Evolutionary conservation across 805 yeast genomes (phyloP), one percentile per base, ranked within the genome.

Genomic region (Citeromyces nyonsensis): DNA sequence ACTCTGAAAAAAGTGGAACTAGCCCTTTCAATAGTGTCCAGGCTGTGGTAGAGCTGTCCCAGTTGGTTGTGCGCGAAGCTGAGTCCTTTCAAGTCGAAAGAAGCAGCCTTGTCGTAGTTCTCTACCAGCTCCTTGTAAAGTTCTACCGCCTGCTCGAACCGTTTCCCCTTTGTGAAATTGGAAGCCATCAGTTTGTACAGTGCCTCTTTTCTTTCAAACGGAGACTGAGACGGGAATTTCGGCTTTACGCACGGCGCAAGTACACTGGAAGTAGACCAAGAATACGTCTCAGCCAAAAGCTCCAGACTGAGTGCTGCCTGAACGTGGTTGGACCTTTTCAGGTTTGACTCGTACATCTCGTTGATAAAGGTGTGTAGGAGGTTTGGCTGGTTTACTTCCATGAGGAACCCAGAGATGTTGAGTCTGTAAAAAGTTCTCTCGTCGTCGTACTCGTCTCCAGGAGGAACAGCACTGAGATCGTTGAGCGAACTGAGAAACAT

Each of bases 231-330:
- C n/a, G 94, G 91, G 49, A 84, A 67, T 33, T 66, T 66, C 4
- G 93, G 93, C 44, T 68, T 68, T 35, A 57, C 51, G 33, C 76
- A 65, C 5, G 73, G 56, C 1, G 81, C 71, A 22, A 81, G 51
- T 5, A 54, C 45, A 22, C 60, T 61, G 35, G 68, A 70, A 33
- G 69, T 72, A 39, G 68, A 68, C 95, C 95, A 84, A 6, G 62
- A 57, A 49, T 73, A 80, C 3, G 88, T 77, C 14, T 75, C 63
- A 0, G 94, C 91, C 42, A 84, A 61, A 36, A 82, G 59, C 47
- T 79, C 85, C 43, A 83, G 61, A 43, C 85, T 70, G 39, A 84
- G 62, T 3, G 88, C 95, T 6, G 93, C 94, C 55, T 84, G 94
- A 24, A 78, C 75, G 45, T 51, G 69, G 46, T 82, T 82, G 15